These are phyloP conservation scores for Pseudocercospora fijiensis DNA, from an alignment of 2,329 filamentous ascomycete genomes.

Conservation along the genomic window DNA sequence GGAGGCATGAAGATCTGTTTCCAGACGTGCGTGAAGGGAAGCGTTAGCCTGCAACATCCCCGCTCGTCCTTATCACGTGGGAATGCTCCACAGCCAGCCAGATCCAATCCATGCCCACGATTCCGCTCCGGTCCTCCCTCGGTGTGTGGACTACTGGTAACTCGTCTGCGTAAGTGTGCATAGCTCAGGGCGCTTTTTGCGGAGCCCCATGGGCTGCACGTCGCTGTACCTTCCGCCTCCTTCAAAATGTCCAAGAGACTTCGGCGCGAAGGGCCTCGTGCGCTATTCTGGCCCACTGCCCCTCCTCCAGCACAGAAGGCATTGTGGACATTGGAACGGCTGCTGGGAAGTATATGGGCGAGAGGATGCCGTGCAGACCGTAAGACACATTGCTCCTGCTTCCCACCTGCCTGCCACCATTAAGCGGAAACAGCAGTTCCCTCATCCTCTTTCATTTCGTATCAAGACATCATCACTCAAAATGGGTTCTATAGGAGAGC, in stretches of 20 bases:
- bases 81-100: background rate
- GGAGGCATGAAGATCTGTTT: background rate
- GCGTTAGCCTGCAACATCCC: slow-evolving; percentile 5
- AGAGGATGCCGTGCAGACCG: background rate
- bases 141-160: background rate
- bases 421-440: slow-evolving; percentile 19
- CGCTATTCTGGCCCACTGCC: slow-evolving; percentile 9
- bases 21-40: slow-evolving; percentile 7
- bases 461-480: slow-evolving; percentile 23
- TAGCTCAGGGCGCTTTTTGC: background rate
- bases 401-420: slow-evolving; percentile 15
- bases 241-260: slow-evolving; percentile 11
- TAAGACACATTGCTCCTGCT: background rate
- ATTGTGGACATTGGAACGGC: slow-evolving; percentile 4
- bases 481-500: slow-evolving; percentile 32
- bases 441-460: slow-evolving; percentile 17
- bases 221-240: slow-evolving; percentile 14
- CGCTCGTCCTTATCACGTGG: background rate
- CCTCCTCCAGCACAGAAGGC: background rate
- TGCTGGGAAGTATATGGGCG: slow-evolving; percentile 17
- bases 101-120: background rate
- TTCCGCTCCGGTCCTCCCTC: slow-evolving; percentile 1
- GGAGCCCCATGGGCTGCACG: slow-evolving; percentile 13
- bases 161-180: background rate
- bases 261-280: slow-evolving; percentile 8